Conservation (phyloP, 805 yeast genomes). For the Saccharomycopsis selenospora region DNA sequence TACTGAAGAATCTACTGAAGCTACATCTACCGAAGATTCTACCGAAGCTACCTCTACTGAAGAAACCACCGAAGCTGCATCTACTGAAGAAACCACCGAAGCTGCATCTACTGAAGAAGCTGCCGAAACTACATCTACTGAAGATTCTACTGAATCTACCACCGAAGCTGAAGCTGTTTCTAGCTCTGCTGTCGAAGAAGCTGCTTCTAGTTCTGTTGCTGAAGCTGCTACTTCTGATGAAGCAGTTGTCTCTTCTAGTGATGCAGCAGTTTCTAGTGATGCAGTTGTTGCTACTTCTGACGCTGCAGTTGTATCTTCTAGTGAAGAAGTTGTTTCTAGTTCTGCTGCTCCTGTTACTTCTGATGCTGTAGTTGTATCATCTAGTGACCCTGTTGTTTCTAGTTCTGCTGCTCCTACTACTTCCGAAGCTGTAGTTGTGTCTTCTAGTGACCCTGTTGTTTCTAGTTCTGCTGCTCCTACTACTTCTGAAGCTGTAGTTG, state of each 20-base stretch:
- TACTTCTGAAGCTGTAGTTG: neutral
- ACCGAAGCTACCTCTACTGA: neutral
- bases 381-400: conserved; percentile 5
- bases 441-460: conserved; percentile 2
- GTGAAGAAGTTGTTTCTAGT: conserved; percentile 12
- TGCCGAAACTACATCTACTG: neutral
- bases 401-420: conserved; percentile 6
- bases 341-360: conserved; percentile 14
- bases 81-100: neutral
- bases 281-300: neutral
- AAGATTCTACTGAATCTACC: neutral
- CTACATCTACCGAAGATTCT: conserved; percentile 1
- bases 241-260: neutral
- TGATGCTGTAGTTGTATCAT: conserved; percentile 10
- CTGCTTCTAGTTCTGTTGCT: conserved; percentile 1
- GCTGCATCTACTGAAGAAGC: neutral
- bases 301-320: conserved; percentile 1
- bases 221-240: neutral
- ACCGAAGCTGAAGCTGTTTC: neutral
- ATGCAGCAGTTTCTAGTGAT: neutral
- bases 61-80: neutral
- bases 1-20: too few relatives aligned
- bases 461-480: conserved; percentile 8
- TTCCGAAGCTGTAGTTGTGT: conserved; percentile 6
- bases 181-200: neutral